phyloP scores from a whole-genome alignment of 2,329 filamentous ascomycete species.

The Cytospora piceae region DNA sequence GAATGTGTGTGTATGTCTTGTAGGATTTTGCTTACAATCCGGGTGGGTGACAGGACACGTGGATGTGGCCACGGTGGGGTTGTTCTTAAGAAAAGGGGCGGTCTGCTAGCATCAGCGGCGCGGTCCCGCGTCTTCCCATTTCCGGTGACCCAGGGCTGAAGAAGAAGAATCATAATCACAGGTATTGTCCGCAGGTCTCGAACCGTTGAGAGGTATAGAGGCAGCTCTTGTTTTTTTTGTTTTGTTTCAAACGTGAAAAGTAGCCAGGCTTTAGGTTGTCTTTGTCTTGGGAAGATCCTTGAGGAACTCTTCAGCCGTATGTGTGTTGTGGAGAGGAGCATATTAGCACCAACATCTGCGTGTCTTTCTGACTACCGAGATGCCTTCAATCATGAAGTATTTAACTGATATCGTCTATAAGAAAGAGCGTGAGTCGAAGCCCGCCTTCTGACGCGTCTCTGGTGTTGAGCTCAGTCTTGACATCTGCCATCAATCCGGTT shows the following conservation, averaged over 20 bases:
- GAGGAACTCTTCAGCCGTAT: background rate
- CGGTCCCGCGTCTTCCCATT: slow-evolving; percentile 3
- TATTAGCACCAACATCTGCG: background rate
- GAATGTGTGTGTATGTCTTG: background rate
- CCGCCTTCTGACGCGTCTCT: too few species aligned
- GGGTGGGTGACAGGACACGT: background rate
- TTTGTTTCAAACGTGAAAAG: background rate
- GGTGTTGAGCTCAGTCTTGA: background rate
- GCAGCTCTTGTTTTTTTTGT: background rate
- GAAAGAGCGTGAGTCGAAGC: slow-evolving; percentile 21
- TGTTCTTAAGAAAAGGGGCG: slow-evolving; percentile 3
- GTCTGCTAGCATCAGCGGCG: slow-evolving; percentile 2
- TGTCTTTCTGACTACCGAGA: background rate
- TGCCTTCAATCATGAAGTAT: slow-evolving; percentile 28
- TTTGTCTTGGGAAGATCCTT: background rate
- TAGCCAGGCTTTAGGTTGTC: background rate
- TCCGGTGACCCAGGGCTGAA: slow-evolving; percentile 6
- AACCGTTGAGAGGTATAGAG: background rate
- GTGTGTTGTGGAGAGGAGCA: background rate
- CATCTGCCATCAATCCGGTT: background rate
- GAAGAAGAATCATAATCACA: slow-evolving; percentile 9
- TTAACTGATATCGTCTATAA: slow-evolving; percentile 26
- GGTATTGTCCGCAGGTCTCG: slow-evolving; percentile 10
- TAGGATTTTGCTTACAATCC: background rate
- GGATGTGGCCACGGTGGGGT: slow-evolving; percentile 22